Conservation (phyloP, 129 eudicot species). For the Arctium minus region DNA sequence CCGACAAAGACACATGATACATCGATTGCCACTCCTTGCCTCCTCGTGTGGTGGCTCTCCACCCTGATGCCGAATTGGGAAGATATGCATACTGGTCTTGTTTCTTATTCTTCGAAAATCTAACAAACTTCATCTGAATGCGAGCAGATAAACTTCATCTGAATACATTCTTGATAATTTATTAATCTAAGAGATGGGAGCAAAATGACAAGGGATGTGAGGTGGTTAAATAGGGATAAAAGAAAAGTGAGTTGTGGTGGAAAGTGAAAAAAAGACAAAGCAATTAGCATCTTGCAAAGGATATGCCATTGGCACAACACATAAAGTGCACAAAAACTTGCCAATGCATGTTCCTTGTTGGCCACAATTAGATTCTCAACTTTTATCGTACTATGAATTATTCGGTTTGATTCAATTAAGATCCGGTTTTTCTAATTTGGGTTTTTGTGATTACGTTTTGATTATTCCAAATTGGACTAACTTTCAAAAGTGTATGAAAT, state of each 20-base stretch:
- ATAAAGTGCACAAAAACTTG: slow-evolving; percentile 20
- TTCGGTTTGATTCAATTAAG: background rate
- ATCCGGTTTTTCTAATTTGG: background rate
- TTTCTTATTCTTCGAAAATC: background rate
- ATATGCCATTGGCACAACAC: slow-evolving; percentile 27
- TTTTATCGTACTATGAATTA: background rate
- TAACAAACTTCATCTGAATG: background rate
- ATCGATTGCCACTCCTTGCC: background rate
- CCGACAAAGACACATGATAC: background rate
- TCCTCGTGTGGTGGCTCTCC: background rate
- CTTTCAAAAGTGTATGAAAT: background rate
- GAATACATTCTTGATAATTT: background rate
- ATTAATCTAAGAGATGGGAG: background rate
- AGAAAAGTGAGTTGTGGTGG: slow-evolving; percentile 15
- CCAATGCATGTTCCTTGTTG: slow-evolving; percentile 15
- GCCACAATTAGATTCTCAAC: slow-evolving; percentile 14
- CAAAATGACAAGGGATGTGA: slow-evolving; percentile 1
- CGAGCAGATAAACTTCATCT: background rate
- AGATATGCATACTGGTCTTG: background rate
- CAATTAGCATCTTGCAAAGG: slow-evolving; percentile 28
- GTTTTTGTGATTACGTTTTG: background rate
- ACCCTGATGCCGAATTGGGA: background rate
- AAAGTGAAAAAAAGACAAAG: slow-evolving; percentile 24
- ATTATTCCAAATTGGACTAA: background rate
- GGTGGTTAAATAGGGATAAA: slow-evolving; percentile 18